phyloP scores from a whole-genome alignment of 2,329 filamentous ascomycete genomes.

The Diaporthe amygdali region DNA sequence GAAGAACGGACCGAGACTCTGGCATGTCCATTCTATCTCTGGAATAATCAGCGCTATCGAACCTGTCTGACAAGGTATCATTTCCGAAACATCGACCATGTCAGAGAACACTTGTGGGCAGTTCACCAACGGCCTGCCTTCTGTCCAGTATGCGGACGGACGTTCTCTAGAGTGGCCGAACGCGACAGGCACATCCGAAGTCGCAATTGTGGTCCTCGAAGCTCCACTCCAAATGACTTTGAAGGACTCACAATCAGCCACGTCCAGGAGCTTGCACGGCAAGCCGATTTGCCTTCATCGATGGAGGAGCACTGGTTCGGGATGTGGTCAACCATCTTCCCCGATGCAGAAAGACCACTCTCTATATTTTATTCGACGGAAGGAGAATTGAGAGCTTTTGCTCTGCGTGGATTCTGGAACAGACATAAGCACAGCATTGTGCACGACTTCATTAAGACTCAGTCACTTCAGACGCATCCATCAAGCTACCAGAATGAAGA shows the following conservation, averaged over 20 bases:
- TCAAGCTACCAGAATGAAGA: not conserved
- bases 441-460: too few species aligned
- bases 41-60: not conserved
- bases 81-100: not conserved
- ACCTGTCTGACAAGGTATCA: not conserved
- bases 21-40: not conserved
- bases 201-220: not conserved
- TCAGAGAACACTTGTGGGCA: not conserved
- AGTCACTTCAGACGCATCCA: not conserved
- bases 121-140: not conserved
- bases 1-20: not conserved
- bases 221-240: not conserved
- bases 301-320: not conserved
- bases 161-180: not conserved
- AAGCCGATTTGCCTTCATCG: not conserved
- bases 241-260: not conserved
- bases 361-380: not conserved
- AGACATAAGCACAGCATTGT: not conserved
- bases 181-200: not conserved
- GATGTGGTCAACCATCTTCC: not conserved
- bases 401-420: not conserved
- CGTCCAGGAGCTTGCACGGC: not conserved
- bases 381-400: not conserved
- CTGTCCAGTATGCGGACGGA: not conserved
- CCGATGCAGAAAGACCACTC: not conserved